Base-by-base conservation (phyloP, 371 early-diverging fungal genomes). In the Circinella umbellata region DNA sequence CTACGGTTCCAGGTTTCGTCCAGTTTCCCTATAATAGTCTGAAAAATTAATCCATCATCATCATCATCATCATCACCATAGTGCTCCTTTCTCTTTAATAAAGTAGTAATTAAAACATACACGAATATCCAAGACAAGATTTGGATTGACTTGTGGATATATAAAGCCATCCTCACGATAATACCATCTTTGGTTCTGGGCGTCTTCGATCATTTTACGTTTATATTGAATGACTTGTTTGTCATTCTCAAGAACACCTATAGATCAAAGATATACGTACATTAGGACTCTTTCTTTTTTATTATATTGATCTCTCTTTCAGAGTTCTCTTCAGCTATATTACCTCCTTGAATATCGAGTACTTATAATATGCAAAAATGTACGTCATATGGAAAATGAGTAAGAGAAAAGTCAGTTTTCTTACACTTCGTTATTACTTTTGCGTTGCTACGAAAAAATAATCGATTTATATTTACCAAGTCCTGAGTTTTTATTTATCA, bases 111-210 rank as follows among this genome's bases (percentile, higher is more conserved):
- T 10, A 51, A n/a, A 51, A 69, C 77, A 72, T 79, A 80, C 84
- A 59, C 81, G 72, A 38, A 82, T 85, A 70, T 82, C 83, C 35
- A 82, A 63, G 1, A 81, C 81, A 20, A 85, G 70, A 54, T 82
- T 82, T 1, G 83, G 83, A 27, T 80, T 76, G 18, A 73, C 73
- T 65, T 78, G 80, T 34, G 81, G 85, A 63, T 85, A 82, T 38
- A 85, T 78, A 65, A 81, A 78, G 10, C 83, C 83, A 68, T 84
- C 84, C 61, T 85, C 82, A 3, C 83, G 80, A 57, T 82, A 85
- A 55, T 74, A 80, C 85, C 85, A 85, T 54, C 79, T 62, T 60
- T 85, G 85, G 57, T 85, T 82, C 3, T 85, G 77, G 6, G 81
- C 80, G 42, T 79, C 81, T 47, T 82, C 81, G 10, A 78, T 47